Conservation (phyloP, 306 rosid genomes). For the Lithocarpus polystachyus region DNA sequence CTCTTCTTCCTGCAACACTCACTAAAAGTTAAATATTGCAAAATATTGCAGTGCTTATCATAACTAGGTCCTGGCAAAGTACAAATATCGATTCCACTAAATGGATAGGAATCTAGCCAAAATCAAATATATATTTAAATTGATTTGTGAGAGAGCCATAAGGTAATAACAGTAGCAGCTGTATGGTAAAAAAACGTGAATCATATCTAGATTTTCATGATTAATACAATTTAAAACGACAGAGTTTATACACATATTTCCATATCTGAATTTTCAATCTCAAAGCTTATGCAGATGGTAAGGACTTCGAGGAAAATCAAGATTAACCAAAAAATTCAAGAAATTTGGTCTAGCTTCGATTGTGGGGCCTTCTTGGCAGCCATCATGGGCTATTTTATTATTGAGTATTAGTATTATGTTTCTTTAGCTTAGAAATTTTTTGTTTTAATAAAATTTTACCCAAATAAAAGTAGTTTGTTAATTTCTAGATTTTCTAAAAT, state of each 20-base stretch:
- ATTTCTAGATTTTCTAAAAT: too few relatives aligned
- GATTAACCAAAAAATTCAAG: too few relatives aligned
- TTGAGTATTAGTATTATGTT: too few relatives aligned
- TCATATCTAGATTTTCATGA: not conserved
- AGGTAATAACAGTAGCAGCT: not conserved
- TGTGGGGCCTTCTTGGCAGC: too few relatives aligned
- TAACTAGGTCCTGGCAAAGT: not conserved
- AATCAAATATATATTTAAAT: not conserved
- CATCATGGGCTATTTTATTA: too few relatives aligned
- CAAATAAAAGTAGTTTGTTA: too few relatives aligned
- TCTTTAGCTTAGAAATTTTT: too few relatives aligned
- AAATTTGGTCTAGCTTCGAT: too few relatives aligned
- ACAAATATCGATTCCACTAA: not conserved
- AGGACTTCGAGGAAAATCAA: too few relatives aligned
- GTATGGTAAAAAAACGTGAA: not conserved
- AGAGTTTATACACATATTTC: not conserved
- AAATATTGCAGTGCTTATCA: not conserved
- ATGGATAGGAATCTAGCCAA: not conserved
- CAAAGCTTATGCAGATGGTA: not conserved
- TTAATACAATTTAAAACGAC: not conserved
- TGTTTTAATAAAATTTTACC: too few relatives aligned
- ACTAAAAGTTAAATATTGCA: not conserved
- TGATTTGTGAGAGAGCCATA: not conserved
- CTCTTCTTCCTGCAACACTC: slow-evolving; percentile 66
- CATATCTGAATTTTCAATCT: not conserved